These are phyloP conservation scores for Epichloe sibirici DNA, from an alignment of 2,329 filamentous ascomycete genomes.

Conservation along the genomic window DNA sequence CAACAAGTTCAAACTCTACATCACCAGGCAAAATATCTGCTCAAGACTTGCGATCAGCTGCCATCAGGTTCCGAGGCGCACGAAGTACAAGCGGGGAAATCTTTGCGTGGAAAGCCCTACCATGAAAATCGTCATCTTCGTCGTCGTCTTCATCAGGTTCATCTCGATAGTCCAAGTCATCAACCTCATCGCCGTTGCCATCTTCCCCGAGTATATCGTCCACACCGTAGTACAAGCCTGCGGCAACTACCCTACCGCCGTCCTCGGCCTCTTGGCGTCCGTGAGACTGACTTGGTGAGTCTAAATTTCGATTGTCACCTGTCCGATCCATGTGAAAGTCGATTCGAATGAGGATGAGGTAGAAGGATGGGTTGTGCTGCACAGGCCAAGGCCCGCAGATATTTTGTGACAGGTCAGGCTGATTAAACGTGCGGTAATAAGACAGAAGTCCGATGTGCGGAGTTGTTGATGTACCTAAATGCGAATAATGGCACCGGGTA, in stretches of 20 bases:
- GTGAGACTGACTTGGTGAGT: background rate
- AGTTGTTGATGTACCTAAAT: no score
- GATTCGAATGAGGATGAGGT: no score
- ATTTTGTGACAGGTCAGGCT: no score
- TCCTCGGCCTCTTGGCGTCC: background rate
- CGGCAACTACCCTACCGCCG: constrained; percentile 16
- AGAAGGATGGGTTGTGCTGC: background rate
- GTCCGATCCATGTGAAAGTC: background rate
- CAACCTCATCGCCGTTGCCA: constrained; percentile 6
- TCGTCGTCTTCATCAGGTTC: constrained; percentile 12
- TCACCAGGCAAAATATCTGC: constrained; percentile 4
- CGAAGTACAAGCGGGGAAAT: background rate
- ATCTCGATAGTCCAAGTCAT: constrained; percentile 10
- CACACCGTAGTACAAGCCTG: constrained; percentile 8
- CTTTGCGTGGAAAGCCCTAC: background rate
- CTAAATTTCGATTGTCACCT: background rate
- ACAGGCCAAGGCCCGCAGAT: no score
- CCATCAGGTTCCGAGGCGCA: background rate
- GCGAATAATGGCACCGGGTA: no score
- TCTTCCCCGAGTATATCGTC: constrained; percentile 4
- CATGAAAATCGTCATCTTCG: constrained; percentile 11
- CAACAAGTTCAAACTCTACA: constrained; percentile 13
- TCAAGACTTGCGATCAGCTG: background rate
- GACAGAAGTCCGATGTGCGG: no score
- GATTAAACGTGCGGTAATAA: no score